Evolutionary conservation across 2,329 filamentous ascomycete genomes (phyloP).

Genomic region (Exophiala spinifera): DNA sequence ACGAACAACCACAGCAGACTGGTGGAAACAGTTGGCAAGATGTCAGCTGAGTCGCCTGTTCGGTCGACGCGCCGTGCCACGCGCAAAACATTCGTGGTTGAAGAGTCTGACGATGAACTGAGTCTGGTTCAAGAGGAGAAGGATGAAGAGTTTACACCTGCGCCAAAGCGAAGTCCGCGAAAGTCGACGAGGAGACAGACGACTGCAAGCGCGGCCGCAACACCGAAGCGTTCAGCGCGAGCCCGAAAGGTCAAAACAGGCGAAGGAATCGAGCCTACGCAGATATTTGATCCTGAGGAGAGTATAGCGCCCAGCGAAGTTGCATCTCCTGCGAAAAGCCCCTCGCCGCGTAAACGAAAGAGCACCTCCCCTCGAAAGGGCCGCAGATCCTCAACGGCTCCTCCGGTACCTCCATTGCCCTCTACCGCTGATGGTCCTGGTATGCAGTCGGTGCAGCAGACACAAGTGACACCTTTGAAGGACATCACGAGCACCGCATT

Average conservation of each 20-base stretch:
- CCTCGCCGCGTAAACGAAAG: conserved; percentile 66
- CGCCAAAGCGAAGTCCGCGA: conserved; percentile 57
- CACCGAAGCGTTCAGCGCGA: conserved; percentile 34
- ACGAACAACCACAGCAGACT: too few species aligned
- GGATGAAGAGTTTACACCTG: conserved; percentile 78
- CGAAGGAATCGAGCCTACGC: conserved; percentile 58
- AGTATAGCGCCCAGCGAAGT: conserved; percentile 48
- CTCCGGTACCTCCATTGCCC: conserved; percentile 38
- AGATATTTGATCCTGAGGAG: conserved; percentile 58
- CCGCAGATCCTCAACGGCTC: conserved; percentile 36
- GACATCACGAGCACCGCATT: conserved; percentile 69
- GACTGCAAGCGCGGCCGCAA: conserved; percentile 46
- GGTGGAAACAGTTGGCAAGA: background rate
- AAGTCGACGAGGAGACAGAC: conserved; percentile 58
- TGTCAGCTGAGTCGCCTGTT: conserved; percentile 36
- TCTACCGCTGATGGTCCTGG: conserved; percentile 50
- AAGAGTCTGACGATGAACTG: conserved; percentile 70
- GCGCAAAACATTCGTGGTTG: conserved; percentile 70
- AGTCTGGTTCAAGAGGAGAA: conserved; percentile 55
- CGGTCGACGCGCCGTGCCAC: conserved; percentile 61
- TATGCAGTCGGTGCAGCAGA: conserved; percentile 55
- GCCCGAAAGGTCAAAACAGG: conserved; percentile 47
- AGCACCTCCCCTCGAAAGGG: conserved; percentile 48
- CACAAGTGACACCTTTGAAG: conserved; percentile 60
- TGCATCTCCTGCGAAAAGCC: conserved; percentile 51